These are phyloP conservation scores for Pythium biforme DNA, from an alignment of 352 stramenopile species.

Conservation along the genomic window DNA sequence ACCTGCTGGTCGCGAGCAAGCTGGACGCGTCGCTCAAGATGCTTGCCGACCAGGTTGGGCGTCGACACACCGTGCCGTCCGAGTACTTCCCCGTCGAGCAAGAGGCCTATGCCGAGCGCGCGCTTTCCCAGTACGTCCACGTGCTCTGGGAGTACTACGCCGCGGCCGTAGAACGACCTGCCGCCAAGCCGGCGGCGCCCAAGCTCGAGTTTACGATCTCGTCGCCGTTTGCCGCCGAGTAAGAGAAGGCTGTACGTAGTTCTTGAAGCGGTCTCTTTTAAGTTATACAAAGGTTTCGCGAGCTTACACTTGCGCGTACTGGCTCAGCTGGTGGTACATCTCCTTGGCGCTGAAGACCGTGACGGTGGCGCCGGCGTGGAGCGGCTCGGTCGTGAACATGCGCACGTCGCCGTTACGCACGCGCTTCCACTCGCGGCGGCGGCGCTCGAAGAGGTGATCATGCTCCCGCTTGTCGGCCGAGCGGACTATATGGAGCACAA, in stretches of 20 bases:
- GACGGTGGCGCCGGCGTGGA: constrained; percentile 65
- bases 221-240: constrained; percentile 67
- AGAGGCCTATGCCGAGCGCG: constrained; percentile 73
- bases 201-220: constrained; percentile 83
- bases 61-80: neutral
- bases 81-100: constrained; percentile 63
- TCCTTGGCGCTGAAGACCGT: constrained; percentile 73
- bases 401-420: constrained; percentile 61
- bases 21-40: constrained; percentile 87
- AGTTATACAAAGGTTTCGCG: constrained; percentile 1
- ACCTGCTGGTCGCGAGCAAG: constrained; percentile 80
- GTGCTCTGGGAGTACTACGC: constrained; percentile 85
- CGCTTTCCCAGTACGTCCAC: constrained; percentile 71
- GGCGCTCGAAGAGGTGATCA: constrained; percentile 71
- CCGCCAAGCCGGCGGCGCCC: constrained; percentile 48
- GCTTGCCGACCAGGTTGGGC: constrained; percentile 67
- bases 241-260: neutral
- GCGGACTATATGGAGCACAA: constrained; percentile 34
- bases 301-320: constrained; percentile 61
- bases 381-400: constrained; percentile 71
- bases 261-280: constrained; percentile 1
- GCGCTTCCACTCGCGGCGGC: constrained; percentile 73
- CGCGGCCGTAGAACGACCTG: constrained; percentile 53
- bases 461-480: constrained; percentile 73
- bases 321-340: constrained; percentile 75